Evolutionary conservation across 2,329 filamentous ascomycete genomes (phyloP), one percentile per base, ranked within the genome.

Genomic region (Penicillium sp.): DNA sequence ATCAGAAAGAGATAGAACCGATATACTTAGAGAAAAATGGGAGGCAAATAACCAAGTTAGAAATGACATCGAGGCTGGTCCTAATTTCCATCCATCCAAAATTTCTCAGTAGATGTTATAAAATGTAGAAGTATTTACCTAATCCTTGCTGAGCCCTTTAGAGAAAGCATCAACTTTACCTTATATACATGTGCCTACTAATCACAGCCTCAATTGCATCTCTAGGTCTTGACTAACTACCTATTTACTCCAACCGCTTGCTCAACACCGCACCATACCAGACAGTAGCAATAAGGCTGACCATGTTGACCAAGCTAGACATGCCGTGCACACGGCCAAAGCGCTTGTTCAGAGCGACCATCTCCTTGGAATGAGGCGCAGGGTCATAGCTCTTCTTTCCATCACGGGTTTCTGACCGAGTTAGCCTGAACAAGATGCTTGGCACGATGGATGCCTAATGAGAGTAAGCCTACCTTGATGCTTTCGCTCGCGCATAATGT

Each of bases 371-470:
- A 61, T 95, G 87, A 31, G 89, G 87, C 1, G 83, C 78, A 42
- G 80, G 73, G 54, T 95, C 89, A 61, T 86, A 87, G 68, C 84
- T 87, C 65, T 86, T 87, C 77, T 95, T 96, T 44, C 89, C 89
- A 65, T 96, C 91, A 60, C 85, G 82, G 51, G 85, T 89, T 75
- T 91, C 90, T 78, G 32, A 4, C 13, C 37, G n/a, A 39, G 35
- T 56, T 34, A 56, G 51, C 11, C 40, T 31, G 23, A 44, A n/a
- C 20, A 37, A n/a, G 2, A 26, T 22, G 13, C 8, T 13, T 10
- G 14, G 29, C 34, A 13, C 4, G 26, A 3, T 8, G 39, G 2
- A 20, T 16, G 7, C 11, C 38, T 20, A 20, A 20, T 40, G 22
- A 16, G 6, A 6, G n/a, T 5, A 44, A 32, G 47, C 77, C 54